Conservation (phyloP, 2,329 filamentous ascomycete species). For the Nothophaeocryptopus gaeumannii region DNA sequence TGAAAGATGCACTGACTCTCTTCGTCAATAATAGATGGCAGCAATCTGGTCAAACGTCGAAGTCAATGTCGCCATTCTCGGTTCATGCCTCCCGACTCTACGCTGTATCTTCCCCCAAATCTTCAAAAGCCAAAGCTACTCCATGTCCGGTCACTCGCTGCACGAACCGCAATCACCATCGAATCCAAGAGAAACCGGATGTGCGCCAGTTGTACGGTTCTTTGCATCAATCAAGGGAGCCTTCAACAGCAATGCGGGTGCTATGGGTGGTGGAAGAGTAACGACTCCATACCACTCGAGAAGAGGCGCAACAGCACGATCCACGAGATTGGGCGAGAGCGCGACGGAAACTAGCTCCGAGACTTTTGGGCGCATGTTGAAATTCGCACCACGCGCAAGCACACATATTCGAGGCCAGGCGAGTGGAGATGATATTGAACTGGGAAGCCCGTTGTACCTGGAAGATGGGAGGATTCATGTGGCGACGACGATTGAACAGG, state of each 20-base stretch:
- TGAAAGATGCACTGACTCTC: too few relatives aligned
- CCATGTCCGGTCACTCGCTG: too few relatives aligned
- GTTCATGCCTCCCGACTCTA: constrained; percentile 38
- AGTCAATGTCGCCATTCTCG: constrained; percentile 37
- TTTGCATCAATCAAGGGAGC: not conserved
- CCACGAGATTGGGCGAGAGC: too few relatives aligned
- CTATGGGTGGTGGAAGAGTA: not conserved
- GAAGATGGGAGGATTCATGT: constrained; percentile 19
- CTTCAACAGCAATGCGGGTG: not conserved
- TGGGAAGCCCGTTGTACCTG: constrained; percentile 3
- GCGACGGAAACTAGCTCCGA: too few relatives aligned
- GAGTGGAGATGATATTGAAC: constrained; percentile 17
- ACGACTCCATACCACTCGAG: too few relatives aligned
- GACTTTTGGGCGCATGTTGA: too few relatives aligned
- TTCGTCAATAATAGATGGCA: constrained; percentile 12
- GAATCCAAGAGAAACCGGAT: too few relatives aligned
- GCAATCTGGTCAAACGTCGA: constrained; percentile 39
- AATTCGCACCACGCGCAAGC: too few relatives aligned
- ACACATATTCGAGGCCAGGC: constrained; percentile 4
- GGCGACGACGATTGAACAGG: constrained; percentile 20
- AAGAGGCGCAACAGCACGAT: too few relatives aligned
- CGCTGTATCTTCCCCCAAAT: constrained; percentile 37
- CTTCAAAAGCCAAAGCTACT: constrained; percentile 17
- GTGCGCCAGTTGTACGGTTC: too few relatives aligned
- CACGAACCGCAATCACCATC: too few relatives aligned